phyloP scores from a whole-genome alignment of 2,329 filamentous ascomycete genomes.

The Trichoderma sp. region DNA sequence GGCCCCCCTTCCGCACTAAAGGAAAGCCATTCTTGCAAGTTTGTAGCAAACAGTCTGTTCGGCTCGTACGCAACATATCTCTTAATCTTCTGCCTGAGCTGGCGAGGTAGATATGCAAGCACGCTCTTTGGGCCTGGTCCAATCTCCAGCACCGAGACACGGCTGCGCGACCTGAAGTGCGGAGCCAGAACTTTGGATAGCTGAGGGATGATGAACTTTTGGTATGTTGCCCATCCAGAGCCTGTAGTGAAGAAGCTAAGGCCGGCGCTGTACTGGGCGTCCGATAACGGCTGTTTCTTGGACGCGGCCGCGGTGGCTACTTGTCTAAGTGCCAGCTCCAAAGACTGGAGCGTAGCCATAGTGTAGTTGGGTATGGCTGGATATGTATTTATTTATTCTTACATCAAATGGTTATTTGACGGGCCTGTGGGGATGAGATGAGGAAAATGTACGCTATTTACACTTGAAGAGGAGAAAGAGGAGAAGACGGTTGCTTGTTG shows the following conservation, averaged over 20 bases:
- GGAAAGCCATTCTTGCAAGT: conserved; percentile 47
- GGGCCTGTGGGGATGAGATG: neutral
- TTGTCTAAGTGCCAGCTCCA: conserved; percentile 17
- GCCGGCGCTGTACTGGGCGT: conserved; percentile 51
- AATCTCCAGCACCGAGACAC: conserved; percentile 59
- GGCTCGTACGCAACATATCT: conserved; percentile 59
- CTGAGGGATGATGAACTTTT: conserved; percentile 55
- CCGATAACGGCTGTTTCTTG: conserved; percentile 42
- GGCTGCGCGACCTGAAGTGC: conserved; percentile 43
- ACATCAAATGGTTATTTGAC: neutral
- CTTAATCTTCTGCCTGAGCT: conserved; percentile 46
- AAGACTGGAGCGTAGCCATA: conserved; percentile 15
- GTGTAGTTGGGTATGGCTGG: neutral
- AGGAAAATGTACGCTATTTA: neutral
- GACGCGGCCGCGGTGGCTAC: conserved; percentile 28
- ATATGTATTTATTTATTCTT: neutral
- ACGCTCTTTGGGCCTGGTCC: conserved; percentile 60
- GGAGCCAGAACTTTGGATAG: conserved; percentile 45
- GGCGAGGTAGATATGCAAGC: conserved; percentile 49
- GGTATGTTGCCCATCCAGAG: conserved; percentile 44
- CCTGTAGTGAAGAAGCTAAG: conserved; percentile 47
- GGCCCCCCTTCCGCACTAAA: conserved; percentile 32
- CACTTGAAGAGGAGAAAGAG: neutral
- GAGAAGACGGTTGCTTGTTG: neutral
- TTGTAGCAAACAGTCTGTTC: conserved; percentile 47